Evolutionary conservation across 2,329 filamentous ascomycete species (phyloP), one percentile per base, ranked within the genome.

Genomic region (Stachybotrys chartarum): DNA sequence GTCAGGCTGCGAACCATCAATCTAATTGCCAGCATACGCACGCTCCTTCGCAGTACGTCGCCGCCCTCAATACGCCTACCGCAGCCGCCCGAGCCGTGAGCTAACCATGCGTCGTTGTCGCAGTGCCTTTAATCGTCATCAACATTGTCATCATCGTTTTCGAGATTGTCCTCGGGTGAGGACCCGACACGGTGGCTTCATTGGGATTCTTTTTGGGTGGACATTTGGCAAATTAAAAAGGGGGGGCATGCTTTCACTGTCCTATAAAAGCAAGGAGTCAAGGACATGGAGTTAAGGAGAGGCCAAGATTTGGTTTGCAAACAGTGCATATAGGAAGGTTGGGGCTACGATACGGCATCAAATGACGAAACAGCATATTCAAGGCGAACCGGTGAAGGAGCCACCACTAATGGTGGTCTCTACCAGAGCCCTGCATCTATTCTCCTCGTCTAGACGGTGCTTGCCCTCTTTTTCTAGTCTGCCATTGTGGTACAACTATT

Each of bases 1-100:
- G 80, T 96, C 65, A 93, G 94, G 73, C 87, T 87, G 53, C 94
- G 94, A 72, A 80, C 92, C 47, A 87, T 97, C 65, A 91, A 96
- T 70, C 75, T 97, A 66, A 94, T 97, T 62, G 89, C 90, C 42
- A 94, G 90, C 66, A 87, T 97, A 63, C 81, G 93, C 71, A 96
- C 90, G 56, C 78, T 97, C 54, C 96, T 96, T 90, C 84, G 93
- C 77, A 91, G 92, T 97, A 65, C 53, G 70, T 64, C 16, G 32
- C 55, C 18, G 1, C 47, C 17, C 39, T 16, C 14, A 4, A 24
- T 4, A 24, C 46, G 2, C 17, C 17, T 12, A 45, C 42, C 42
- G 12, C 42, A 45, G 42, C 51, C 24, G 3, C 24, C 24, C 24
- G 3, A 24, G 24, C 45, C n/a, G 16, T n/a, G 17, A 17, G n/a